These are phyloP conservation scores for Cercophora samala DNA, from an alignment of 495 filamentous ascomycete genomes.

Conservation along the genomic window DNA sequence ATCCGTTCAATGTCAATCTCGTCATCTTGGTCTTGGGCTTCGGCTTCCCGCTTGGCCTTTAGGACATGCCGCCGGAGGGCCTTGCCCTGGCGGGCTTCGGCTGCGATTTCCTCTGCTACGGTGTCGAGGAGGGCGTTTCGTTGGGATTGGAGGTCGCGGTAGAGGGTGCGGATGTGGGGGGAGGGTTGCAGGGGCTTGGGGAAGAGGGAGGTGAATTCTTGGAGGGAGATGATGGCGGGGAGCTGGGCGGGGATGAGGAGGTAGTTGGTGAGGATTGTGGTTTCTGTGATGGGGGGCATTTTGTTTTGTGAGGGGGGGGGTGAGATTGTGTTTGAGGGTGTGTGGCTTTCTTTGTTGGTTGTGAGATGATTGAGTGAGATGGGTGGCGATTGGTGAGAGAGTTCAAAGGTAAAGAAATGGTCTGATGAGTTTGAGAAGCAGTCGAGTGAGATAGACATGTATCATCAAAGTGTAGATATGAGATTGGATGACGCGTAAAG, in stretches of 20 bases:
- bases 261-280: conserved; percentile 70
- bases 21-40: conserved; percentile 57
- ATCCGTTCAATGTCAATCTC: conserved; percentile 69
- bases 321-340: background rate
- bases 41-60: conserved; percentile 50
- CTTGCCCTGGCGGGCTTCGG: conserved; percentile 62
- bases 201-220: conserved; percentile 74
- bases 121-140: conserved; percentile 65
- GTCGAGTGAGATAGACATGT: background rate
- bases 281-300: conserved; percentile 53
- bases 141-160: conserved; percentile 71
- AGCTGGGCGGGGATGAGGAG: conserved; percentile 71
- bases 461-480: background rate
- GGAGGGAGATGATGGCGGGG: conserved; percentile 66
- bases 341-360: no score
- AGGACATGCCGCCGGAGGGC: conserved; percentile 60
- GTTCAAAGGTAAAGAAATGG: background rate
- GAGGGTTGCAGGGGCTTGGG: conserved; percentile 65
- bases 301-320: background rate
- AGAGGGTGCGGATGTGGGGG: conserved; percentile 70
- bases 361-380: background rate
- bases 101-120: conserved; percentile 64
- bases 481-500: background rate
- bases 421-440: background rate
- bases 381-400: background rate